A percentile compares a stretch with the other conserved stretches of the same genome.
Conservation (phyloP, 1,284 basidiomycete genomes). For the Vanrija humicola region DNA sequence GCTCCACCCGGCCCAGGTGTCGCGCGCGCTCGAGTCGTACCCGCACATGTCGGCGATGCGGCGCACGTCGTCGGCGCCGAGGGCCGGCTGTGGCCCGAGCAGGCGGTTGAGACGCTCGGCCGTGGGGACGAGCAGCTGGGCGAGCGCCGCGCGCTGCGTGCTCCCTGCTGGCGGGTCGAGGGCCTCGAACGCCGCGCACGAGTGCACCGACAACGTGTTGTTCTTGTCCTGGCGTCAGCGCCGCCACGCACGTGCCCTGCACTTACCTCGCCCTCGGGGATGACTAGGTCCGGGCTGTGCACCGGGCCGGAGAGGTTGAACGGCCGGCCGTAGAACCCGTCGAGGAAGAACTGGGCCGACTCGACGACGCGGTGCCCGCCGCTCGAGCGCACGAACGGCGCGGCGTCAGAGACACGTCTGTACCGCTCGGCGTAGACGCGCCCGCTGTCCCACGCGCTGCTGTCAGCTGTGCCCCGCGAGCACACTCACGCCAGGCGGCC, state of each 20-base stretch:
- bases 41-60: conserved; percentile 69
- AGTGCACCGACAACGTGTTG: conserved; percentile 66
- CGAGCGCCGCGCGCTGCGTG: neutral
- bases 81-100: conserved; percentile 57
- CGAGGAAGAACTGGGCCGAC: conserved; percentile 66
- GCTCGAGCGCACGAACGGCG: conserved; percentile 66
- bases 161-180: neutral
- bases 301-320: conserved; percentile 18
- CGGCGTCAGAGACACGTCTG: conserved; percentile 37
- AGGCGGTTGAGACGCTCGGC: conserved; percentile 48
- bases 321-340: conserved; percentile 25
- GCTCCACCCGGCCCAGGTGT: conserved; percentile 51
- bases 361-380: conserved; percentile 61
- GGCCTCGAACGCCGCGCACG: conserved; percentile 60
- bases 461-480: neutral
- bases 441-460: conserved; percentile 48
- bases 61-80: conserved; percentile 58
- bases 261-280: conserved; percentile 33
- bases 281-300: conserved; percentile 23
- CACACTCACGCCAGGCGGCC: conserved; percentile 66
- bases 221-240: conserved; percentile 52
- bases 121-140: neutral
- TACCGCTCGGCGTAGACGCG: conserved; percentile 23
- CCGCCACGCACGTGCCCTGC: neutral
- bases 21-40: conserved; percentile 60